Conservation (phyloP, 805 yeast species). For the Nakazawaea ernobii region DNA sequence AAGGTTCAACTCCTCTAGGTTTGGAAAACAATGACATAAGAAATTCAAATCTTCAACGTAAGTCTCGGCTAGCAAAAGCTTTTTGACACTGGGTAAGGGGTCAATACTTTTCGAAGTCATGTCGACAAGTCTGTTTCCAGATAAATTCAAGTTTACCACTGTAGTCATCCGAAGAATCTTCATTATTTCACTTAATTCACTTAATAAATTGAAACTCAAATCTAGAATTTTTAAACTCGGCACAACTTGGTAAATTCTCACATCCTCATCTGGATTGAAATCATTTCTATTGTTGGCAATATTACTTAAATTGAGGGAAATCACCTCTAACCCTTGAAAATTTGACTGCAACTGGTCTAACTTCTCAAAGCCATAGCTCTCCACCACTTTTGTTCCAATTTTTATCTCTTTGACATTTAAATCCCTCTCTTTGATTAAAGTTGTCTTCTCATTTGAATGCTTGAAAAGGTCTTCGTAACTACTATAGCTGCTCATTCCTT, state of each 20-base stretch:
- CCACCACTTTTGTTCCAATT: conserved; percentile 54
- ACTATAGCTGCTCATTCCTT: conserved; percentile 18
- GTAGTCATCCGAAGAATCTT: conserved; percentile 31
- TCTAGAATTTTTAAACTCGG: conserved; percentile 37
- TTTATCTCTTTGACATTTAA: conserved; percentile 24
- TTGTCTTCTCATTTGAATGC: not conserved
- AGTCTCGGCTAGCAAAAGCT: conserved; percentile 16
- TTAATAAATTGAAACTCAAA: conserved; percentile 54
- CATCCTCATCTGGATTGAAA: not conserved
- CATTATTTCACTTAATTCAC: conserved; percentile 32
- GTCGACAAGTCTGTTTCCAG: conserved; percentile 42
- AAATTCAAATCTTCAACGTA: conserved; percentile 15
- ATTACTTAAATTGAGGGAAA: conserved; percentile 43
- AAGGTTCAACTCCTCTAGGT: conserved; percentile 26
- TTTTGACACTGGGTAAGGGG: conserved; percentile 9
- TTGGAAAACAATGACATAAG: conserved; percentile 28
- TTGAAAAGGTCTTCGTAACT: not conserved
- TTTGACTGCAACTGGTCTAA: conserved; percentile 43
- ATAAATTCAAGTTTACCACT: conserved; percentile 40
- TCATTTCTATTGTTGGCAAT: conserved; percentile 21
- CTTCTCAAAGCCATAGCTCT: conserved; percentile 62
- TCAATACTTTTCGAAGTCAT: conserved; percentile 1
- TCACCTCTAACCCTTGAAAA: conserved; percentile 35
- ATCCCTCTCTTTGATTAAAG: conserved; percentile 5
- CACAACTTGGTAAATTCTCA: conserved; percentile 11